These are phyloP conservation scores for Globisporangium yorkense DNA, from an alignment of 352 stramenopile genomes.

Conservation along the genomic window DNA sequence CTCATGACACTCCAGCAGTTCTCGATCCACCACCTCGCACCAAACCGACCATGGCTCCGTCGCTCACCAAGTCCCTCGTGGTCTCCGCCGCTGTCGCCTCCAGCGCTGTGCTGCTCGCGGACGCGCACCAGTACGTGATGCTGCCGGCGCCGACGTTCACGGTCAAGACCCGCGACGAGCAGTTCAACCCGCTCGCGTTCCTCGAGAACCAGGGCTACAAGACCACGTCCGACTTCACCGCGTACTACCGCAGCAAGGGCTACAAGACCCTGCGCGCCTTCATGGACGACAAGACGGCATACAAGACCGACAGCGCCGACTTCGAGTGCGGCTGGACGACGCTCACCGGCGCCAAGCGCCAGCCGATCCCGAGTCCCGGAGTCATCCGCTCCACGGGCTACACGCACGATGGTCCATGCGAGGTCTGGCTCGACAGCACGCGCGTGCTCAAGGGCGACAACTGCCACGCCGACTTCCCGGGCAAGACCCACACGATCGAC, in stretches of 20 bases:
- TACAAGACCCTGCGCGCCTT: constrained; percentile 13
- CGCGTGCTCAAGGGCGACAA: constrained; percentile 27
- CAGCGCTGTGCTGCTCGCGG: constrained; percentile 7
- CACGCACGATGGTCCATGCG: constrained; percentile 38
- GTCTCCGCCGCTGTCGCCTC: constrained; percentile 19
- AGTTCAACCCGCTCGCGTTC: constrained; percentile 44
- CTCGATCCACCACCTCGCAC: not conserved
- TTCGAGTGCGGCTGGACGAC: constrained; percentile 32
- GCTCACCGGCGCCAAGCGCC: constrained; percentile 13
- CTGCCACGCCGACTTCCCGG: constrained; percentile 27
- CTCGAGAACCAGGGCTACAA: constrained; percentile 39
- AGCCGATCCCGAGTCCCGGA: constrained; percentile 19
- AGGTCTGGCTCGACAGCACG: constrained; percentile 38
- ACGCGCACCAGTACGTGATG: constrained; percentile 33
- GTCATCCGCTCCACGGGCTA: constrained; percentile 39
- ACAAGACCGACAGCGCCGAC: constrained; percentile 14
- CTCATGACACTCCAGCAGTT: constrained; percentile 2
- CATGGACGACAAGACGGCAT: constrained; percentile 14
- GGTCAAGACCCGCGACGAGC: constrained; percentile 23
- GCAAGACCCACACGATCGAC: constrained; percentile 28
- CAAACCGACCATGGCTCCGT: constrained; percentile 4
- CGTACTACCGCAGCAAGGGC: constrained; percentile 13
- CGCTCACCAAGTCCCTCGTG: constrained; percentile 15
- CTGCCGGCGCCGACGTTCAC: constrained; percentile 33
- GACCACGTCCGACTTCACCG: constrained; percentile 34